These are phyloP conservation scores for Margaritispora aquatica DNA, from an alignment of 495 filamentous ascomycete genomes.

Conservation along the genomic window DNA sequence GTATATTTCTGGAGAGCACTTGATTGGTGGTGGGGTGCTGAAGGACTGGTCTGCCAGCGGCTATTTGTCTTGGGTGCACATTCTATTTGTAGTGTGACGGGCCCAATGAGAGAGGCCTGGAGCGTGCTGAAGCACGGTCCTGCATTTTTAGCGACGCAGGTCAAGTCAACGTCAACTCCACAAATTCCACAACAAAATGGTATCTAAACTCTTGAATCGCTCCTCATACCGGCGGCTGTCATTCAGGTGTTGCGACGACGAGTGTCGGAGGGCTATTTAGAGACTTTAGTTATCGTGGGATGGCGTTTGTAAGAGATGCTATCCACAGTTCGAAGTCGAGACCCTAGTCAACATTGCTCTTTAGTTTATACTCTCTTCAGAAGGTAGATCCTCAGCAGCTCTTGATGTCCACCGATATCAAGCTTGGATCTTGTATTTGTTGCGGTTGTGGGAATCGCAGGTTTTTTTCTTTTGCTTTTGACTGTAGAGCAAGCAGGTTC, in stretches of 20 bases:
- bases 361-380: too few species aligned
- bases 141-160: slow-evolving; percentile 1
- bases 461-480: too few species aligned
- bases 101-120: neutral
- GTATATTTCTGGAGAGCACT: neutral
- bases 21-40: slow-evolving; percentile 4
- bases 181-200: too few species aligned
- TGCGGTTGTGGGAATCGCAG: too few species aligned
- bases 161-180: too few species aligned
- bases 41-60: neutral
- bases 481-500: too few species aligned
- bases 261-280: slow-evolving; percentile 8
- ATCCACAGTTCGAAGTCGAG: neutral
- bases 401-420: too few species aligned
- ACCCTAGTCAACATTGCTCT: neutral
- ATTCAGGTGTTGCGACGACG: slow-evolving; percentile 8
- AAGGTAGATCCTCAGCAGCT: too few species aligned
- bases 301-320: neutral
- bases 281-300: neutral
- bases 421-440: too few species aligned
- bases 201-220: neutral
- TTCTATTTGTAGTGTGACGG: slow-evolving; percentile 11
- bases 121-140: neutral
- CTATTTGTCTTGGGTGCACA: slow-evolving; percentile 1
- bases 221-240: neutral